Conservation (phyloP, 2,329 filamentous ascomycete species). For the Cladosporium velox region DNA sequence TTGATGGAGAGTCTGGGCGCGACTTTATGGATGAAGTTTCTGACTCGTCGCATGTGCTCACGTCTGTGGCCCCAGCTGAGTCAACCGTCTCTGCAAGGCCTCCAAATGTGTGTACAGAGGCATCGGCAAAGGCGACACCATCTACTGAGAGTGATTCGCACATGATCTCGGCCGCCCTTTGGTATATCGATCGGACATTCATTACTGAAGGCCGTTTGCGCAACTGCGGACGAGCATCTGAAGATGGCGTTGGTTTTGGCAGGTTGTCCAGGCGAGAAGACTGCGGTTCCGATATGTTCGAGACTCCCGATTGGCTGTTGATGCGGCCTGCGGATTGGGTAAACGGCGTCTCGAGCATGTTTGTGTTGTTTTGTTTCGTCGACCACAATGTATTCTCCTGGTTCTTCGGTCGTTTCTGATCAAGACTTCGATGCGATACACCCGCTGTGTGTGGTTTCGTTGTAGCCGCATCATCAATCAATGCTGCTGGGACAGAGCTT, state of each 20-base stretch:
- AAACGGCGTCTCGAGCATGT: neutral
- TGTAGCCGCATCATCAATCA: neutral
- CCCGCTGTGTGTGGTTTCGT: too few relatives aligned
- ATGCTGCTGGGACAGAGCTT: neutral
- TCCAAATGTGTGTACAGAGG: slow-evolving; percentile 33
- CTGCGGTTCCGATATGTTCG: neutral
- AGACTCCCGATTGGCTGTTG: neutral
- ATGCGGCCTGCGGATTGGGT: neutral
- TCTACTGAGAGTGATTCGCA: slow-evolving; percentile 51
- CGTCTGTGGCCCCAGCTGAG: neutral
- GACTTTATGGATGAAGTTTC: neutral
- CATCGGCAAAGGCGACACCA: slow-evolving; percentile 50
- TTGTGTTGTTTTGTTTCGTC: neutral
- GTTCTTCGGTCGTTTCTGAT: neutral
- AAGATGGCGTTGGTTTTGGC: too few relatives aligned
- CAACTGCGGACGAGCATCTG: neutral
- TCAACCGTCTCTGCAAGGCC: slow-evolving; percentile 24
- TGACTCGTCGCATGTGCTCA: slow-evolving; percentile 5
- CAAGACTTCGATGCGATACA: neutral
- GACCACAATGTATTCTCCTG: neutral
- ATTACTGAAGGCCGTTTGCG: neutral
- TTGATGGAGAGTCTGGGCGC: neutral
- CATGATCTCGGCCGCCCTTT: slow-evolving; percentile 51
- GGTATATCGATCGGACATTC: slow-evolving; percentile 43
- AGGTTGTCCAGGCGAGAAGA: neutral